Conservation (phyloP, 2,329 filamentous ascomycete genomes). For the Bipolaris cookei region DNA sequence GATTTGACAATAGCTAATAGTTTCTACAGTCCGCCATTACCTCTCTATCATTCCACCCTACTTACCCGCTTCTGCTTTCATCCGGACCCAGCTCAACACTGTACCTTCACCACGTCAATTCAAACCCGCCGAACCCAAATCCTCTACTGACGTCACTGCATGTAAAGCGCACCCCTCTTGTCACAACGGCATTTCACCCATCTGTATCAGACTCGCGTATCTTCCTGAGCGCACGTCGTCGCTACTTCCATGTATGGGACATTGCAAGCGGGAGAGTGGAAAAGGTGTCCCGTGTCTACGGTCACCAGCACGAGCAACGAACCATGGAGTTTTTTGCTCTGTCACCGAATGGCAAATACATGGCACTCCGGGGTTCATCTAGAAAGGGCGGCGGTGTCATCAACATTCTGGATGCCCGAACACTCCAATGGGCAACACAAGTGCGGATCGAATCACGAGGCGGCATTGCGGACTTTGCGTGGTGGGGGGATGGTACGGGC, state of each 20-base stretch:
- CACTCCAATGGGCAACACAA: constrained; percentile 86
- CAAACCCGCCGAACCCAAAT: constrained; percentile 77
- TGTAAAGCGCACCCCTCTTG: constrained; percentile 81
- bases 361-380: constrained; percentile 80
- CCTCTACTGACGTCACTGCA: constrained; percentile 90
- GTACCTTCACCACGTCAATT: constrained; percentile 86
- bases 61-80: constrained; percentile 86
- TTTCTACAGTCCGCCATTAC: constrained; percentile 69
- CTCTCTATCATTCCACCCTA: constrained; percentile 87
- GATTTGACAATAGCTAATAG: constrained; percentile 20
- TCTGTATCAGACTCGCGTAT: constrained; percentile 74
- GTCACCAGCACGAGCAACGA: constrained; percentile 80
- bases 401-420: constrained; percentile 79
- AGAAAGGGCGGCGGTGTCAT: constrained; percentile 87
- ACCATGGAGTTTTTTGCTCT: constrained; percentile 90
- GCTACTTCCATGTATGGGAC: constrained; percentile 95
- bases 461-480: constrained; percentile 87
- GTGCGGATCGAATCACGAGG: constrained; percentile 81
- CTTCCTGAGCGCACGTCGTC: constrained; percentile 84
- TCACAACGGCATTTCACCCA: constrained; percentile 78
- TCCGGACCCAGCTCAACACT: constrained; percentile 85
- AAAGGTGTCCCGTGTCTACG: constrained; percentile 77
- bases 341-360: constrained; percentile 83
- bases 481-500: constrained; percentile 87
- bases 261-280: constrained; percentile 80